Percentiles rank a stretch among this genome's conserved stretches.
Evolutionary conservation across 129 eudicot species (phyloP).

Genomic region (Scalesia atractyloides): DNA sequence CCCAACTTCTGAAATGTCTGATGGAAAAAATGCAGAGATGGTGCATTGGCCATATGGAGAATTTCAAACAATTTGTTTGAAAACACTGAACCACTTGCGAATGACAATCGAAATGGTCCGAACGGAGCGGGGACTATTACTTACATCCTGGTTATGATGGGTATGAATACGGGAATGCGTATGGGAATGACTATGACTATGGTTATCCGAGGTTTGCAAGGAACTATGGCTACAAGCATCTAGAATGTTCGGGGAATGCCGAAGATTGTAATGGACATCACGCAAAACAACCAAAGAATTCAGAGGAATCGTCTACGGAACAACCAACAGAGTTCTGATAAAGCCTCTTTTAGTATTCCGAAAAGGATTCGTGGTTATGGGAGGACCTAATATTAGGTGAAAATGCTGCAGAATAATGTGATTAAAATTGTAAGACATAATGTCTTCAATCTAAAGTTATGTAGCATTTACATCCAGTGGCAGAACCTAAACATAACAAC

Average conservation of each 20-base stretch:
- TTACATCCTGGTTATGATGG: slow-evolving; percentile 19
- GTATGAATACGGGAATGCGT: background rate
- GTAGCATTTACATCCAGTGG: background rate
- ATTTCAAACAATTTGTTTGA: slow-evolving; percentile 40
- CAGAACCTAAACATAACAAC: no score
- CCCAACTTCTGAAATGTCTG: slow-evolving; percentile 23
- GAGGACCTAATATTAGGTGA: background rate
- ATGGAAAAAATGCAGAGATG: slow-evolving; percentile 30
- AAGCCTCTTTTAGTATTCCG: background rate
- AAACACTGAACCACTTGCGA: background rate
- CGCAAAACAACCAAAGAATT: background rate
- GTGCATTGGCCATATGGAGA: slow-evolving; percentile 40
- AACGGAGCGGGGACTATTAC: slow-evolving; percentile 9
- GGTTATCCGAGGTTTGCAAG: background rate
- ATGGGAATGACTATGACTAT: background rate
- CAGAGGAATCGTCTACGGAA: slow-evolving; percentile 3
- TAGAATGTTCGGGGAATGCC: slow-evolving; percentile 24
- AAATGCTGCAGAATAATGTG: slow-evolving; percentile 23
- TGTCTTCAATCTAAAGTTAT: background rate
- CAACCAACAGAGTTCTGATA: background rate
- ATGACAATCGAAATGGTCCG: background rate
- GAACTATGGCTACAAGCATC: slow-evolving; percentile 16
- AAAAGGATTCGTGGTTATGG: slow-evolving; percentile 5
- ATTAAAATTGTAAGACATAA: background rate
- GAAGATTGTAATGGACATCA: slow-evolving; percentile 23